Conservation (phyloP, 2,329 filamentous ascomycete species). For the Orbilia oligospora region DNA sequence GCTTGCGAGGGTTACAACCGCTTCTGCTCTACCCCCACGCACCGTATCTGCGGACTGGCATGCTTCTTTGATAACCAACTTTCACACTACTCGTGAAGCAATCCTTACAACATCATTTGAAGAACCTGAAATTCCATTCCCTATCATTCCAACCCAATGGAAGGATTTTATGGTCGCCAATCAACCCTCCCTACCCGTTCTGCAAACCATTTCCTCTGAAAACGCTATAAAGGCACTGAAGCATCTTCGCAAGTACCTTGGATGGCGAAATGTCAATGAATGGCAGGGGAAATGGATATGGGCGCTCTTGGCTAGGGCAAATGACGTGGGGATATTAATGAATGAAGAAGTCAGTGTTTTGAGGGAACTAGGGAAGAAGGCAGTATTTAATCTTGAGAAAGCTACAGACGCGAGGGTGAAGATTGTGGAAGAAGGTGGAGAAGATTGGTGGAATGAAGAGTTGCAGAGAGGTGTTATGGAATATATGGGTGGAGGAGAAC, state of each 20-base stretch:
- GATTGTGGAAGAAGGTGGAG: constrained; percentile 33
- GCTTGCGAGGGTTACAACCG: neutral
- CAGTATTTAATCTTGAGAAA: constrained; percentile 56
- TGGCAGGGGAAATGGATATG: constrained; percentile 63
- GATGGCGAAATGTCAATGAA: constrained; percentile 52
- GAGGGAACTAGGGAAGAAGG: constrained; percentile 63
- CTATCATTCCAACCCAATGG: constrained; percentile 43
- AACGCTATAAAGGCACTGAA: constrained; percentile 55
- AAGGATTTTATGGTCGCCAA: constrained; percentile 51
- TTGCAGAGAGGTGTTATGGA: constrained; percentile 43
- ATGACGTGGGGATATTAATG: constrained; percentile 61
- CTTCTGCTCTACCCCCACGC: constrained; percentile 19
- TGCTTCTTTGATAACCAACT: constrained; percentile 39
- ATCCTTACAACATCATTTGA: constrained; percentile 50
- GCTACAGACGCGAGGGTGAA: constrained; percentile 58
- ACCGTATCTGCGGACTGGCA: constrained; percentile 43
- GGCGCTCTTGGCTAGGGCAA: constrained; percentile 62
- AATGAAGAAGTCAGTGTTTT: constrained; percentile 63
- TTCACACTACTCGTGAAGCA: constrained; percentile 51
- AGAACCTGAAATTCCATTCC: constrained; percentile 41
- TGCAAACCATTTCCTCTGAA: constrained; percentile 48
- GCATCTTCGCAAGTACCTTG: constrained; percentile 52
- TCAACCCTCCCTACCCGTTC: constrained; percentile 42
- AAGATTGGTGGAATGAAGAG: constrained; percentile 38
- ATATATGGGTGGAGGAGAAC: constrained; percentile 45